phyloP scores from a whole-genome alignment of 306 rosid species.

The Fragaria nilgerrensis region DNA sequence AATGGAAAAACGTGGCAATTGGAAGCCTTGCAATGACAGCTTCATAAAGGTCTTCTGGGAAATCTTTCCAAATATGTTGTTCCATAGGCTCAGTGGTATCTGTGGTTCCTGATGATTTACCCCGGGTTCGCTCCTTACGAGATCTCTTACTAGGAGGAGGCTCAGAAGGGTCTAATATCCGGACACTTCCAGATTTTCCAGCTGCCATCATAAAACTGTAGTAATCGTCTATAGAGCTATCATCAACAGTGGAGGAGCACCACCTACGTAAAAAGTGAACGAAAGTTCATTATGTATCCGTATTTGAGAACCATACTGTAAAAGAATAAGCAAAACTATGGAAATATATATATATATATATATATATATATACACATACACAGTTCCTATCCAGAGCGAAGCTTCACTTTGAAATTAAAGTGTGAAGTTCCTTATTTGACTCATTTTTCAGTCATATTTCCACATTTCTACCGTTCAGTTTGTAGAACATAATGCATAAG shows the following conservation, averaged over 20 bases:
- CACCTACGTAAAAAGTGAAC: conserved; percentile 44
- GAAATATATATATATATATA: too few relatives aligned
- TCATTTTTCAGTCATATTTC: too few relatives aligned
- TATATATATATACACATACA: background rate
- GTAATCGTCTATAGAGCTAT: conserved; percentile 59
- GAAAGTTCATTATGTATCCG: conserved; percentile 24
- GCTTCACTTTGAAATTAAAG: too few relatives aligned
- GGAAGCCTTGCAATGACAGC: conserved; percentile 89
- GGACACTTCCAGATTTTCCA: conserved; percentile 49
- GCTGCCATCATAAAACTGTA: conserved; percentile 66
- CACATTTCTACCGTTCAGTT: too few relatives aligned
- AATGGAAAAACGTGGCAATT: conserved; percentile 65
- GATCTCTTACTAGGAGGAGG: conserved; percentile 61
- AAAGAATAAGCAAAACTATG: background rate
- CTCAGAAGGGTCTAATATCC: conserved; percentile 57
- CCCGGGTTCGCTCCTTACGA: conserved; percentile 54
- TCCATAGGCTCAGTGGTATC: conserved; percentile 62
- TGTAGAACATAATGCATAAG: too few relatives aligned
- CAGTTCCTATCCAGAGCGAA: too few relatives aligned
- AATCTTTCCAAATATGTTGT: conserved; percentile 71
- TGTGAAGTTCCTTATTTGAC: too few relatives aligned
- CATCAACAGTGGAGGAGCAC: conserved; percentile 59
- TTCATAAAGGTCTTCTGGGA: conserved; percentile 84
- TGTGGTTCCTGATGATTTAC: conserved; percentile 45
- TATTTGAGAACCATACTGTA: background rate